These are phyloP conservation scores for Nannochloris sp. DNA, from an alignment of 139 green algal genomes.

Conservation along the genomic window DNA sequence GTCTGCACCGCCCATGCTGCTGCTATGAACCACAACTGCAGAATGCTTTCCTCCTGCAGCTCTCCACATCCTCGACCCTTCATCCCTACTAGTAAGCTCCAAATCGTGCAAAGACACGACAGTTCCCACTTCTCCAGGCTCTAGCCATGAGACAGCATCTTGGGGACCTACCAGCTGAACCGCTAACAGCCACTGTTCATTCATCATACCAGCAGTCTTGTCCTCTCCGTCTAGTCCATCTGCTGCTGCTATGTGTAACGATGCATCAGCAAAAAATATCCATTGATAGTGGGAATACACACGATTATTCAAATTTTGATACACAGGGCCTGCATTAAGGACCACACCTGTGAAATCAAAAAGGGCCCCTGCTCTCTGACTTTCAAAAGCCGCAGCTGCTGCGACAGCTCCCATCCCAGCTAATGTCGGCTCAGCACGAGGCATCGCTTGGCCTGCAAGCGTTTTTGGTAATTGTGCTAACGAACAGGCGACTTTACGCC, in stretches of 20 bases:
- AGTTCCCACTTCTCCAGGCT: neutral
- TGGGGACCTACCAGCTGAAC: neutral
- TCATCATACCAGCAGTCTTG: neutral
- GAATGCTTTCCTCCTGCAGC: neutral
- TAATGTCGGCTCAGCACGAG: neutral
- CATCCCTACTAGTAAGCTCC: neutral
- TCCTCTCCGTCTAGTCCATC: neutral
- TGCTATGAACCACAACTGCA: neutral
- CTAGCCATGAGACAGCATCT: constrained; percentile 9
- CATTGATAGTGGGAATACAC: constrained; percentile 7
- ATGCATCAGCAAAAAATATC: constrained; percentile 10
- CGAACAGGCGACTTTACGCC: neutral
- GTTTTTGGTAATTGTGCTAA: neutral
- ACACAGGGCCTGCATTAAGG: neutral
- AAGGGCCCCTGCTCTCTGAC: neutral
- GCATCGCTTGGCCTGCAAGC: neutral
- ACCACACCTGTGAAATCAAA: constrained; percentile 5
- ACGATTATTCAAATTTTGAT: neutral
- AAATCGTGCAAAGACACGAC: constrained; percentile 1
- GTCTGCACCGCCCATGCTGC: neutral
- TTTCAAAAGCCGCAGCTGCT: neutral
- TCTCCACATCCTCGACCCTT: neutral
- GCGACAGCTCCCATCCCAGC: neutral
- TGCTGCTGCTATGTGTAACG: neutral
- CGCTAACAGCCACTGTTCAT: constrained; percentile 2